phyloP scores from a whole-genome alignment of 2,329 filamentous ascomycete genomes.

The Drechslera avenae region DNA sequence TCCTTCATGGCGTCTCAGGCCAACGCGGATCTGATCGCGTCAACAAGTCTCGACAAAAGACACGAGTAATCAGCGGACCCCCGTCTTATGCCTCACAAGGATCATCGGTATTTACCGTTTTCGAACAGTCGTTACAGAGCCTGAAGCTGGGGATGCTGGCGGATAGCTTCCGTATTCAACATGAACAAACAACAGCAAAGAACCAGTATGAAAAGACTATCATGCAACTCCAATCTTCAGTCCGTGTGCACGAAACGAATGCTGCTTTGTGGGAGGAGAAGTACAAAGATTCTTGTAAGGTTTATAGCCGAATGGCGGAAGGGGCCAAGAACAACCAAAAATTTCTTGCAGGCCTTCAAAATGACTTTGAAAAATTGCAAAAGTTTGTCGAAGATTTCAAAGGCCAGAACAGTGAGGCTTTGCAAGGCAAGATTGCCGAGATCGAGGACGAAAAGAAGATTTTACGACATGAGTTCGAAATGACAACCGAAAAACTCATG shows the following conservation, averaged over 20 bases:
- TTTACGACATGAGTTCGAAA: slow-evolving; percentile 20
- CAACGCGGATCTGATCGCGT: slow-evolving; percentile 8
- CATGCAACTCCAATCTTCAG: slow-evolving; percentile 11
- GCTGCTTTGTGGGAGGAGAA: slow-evolving; percentile 19
- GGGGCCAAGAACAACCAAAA: slow-evolving; percentile 30
- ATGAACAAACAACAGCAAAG: slow-evolving; percentile 5
- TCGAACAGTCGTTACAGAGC: slow-evolving; percentile 15
- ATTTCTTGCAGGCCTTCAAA: slow-evolving; percentile 34
- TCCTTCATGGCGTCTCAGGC: neutral
- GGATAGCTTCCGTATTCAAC: slow-evolving; percentile 13
- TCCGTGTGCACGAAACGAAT: slow-evolving; percentile 10
- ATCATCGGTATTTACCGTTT: neutral
- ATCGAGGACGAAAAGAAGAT: slow-evolving; percentile 26
- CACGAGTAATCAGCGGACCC: neutral
- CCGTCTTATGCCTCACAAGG: neutral
- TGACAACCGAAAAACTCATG: slow-evolving; percentile 13
- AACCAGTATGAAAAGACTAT: slow-evolving; percentile 14
- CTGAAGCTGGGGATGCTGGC: slow-evolving; percentile 17
- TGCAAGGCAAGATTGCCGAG: slow-evolving; percentile 26
- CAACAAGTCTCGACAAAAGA: slow-evolving; percentile 16
- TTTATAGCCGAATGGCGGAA: slow-evolving; percentile 14
- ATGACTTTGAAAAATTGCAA: slow-evolving; percentile 34
- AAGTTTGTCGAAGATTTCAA: slow-evolving; percentile 11
- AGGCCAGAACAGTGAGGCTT: slow-evolving; percentile 14
- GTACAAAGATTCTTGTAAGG: slow-evolving; percentile 3